A percentile compares a stretch with the other conserved stretches of the same genome.
These are phyloP conservation scores for Podaxis sp. DNA, from an alignment of 768 basidiomycete species.

Conservation along the genomic window DNA sequence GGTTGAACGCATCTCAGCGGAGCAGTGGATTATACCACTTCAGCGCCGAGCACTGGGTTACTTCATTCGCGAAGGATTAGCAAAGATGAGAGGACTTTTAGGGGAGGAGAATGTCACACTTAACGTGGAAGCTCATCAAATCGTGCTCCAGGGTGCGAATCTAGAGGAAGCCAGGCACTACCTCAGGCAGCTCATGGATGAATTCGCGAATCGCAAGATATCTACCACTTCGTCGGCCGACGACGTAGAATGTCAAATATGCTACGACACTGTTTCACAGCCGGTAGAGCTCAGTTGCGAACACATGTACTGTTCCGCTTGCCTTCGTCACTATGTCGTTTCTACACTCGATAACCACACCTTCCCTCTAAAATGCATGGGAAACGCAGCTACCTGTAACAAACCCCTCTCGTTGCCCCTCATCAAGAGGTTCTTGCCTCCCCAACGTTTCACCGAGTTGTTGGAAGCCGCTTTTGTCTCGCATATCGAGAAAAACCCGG, in stretches of 20 bases:
- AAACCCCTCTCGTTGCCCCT: conserved; percentile 50
- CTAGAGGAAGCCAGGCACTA: conserved; percentile 55
- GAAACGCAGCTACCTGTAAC: conserved; percentile 54
- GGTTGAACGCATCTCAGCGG: conserved; percentile 43
- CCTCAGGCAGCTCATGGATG: conserved; percentile 42
- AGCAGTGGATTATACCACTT: conserved; percentile 41
- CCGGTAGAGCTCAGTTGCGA: conserved; percentile 45
- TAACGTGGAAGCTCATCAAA: conserved; percentile 32
- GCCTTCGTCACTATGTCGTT: conserved; percentile 46
- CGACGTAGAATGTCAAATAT: conserved; percentile 50
- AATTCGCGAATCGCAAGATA: background rate
- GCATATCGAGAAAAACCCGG: conserved; percentile 54
- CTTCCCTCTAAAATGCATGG: conserved; percentile 69
- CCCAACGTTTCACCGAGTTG: conserved; percentile 49
- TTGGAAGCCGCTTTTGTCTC: conserved; percentile 52
- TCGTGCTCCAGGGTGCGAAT: conserved; percentile 51
- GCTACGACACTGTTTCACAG: conserved; percentile 42
- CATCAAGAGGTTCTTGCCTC: conserved; percentile 50
- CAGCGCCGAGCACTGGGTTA: conserved; percentile 42
- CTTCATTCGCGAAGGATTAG: conserved; percentile 51
- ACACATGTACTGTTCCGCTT: conserved; percentile 50
- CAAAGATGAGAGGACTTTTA: conserved; percentile 48
- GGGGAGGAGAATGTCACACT: conserved; percentile 55
- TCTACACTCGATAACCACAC: conserved; percentile 38
- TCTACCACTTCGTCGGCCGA: background rate